Percentiles rank a stretch among this genome's conserved stretches.
Conservation (phyloP, 2,329 filamentous ascomycete species). For the Cladosporium sp. region DNA sequence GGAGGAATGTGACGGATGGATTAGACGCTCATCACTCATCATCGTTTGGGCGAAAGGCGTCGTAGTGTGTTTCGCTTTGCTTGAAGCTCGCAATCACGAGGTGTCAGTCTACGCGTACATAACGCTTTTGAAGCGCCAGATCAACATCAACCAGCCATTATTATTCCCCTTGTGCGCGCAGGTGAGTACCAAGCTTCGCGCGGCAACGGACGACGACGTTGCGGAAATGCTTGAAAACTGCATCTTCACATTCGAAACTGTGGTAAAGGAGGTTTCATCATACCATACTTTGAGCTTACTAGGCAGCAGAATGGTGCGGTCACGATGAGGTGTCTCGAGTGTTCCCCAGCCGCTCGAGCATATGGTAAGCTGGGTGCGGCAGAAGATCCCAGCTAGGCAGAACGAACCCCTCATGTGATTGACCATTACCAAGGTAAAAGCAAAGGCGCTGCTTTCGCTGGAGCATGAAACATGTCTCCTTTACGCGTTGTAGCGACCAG, state of each 20-base stretch:
- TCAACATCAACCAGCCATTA: background rate
- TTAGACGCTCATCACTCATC: background rate
- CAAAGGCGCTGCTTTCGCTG: background rate
- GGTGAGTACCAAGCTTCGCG: background rate
- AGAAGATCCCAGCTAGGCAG: background rate
- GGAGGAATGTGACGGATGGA: conserved; percentile 1
- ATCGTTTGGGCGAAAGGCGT: background rate
- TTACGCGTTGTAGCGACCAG: background rate
- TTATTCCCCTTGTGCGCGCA: background rate
- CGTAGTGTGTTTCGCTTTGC: background rate
- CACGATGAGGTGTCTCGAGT: background rate
- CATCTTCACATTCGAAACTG: background rate
- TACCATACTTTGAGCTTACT: background rate
- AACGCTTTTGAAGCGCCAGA: background rate
- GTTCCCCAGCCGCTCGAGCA: background rate
- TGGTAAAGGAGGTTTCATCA: background rate
- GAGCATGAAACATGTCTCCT: background rate
- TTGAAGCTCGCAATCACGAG: background rate
- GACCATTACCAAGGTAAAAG: conserved; percentile 2
- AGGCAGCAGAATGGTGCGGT: background rate
- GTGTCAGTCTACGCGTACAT: background rate
- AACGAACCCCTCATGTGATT: background rate
- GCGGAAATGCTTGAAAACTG: background rate
- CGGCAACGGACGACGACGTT: background rate
- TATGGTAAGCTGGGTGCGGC: background rate